Evolutionary conservation across 2,329 filamentous ascomycete genomes (phyloP).

Genomic region (Hymenoscyphus linearis): DNA sequence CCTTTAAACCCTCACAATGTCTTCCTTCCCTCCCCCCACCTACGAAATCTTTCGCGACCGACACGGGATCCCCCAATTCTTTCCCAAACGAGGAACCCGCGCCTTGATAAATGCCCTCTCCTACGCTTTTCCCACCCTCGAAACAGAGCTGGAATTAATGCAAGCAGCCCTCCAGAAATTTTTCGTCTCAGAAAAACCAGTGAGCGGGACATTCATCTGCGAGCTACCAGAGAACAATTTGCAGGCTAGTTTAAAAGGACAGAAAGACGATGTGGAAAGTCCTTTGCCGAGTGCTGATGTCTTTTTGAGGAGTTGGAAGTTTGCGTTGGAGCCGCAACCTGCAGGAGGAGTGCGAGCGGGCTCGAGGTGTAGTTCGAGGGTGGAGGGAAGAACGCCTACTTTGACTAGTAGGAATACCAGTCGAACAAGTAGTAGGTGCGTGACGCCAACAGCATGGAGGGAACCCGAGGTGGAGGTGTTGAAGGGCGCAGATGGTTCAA

Average conservation of each 20-base stretch:
- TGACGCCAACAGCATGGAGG: neutral
- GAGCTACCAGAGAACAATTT: slow-evolving; percentile 18
- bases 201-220: slow-evolving; percentile 13
- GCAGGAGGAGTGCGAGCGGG: neutral
- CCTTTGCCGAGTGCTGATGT: slow-evolving; percentile 7
- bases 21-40: slow-evolving; percentile 8
- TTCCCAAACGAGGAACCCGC: slow-evolving; percentile 18
- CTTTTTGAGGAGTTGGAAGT: slow-evolving; percentile 15
- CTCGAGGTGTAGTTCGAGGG: slow-evolving; percentile 2
- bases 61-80: slow-evolving; percentile 21
- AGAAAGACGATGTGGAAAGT: slow-evolving; percentile 8
- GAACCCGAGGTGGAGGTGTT: slow-evolving; percentile 2
- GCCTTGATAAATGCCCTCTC: slow-evolving; percentile 19
- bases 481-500: slow-evolving; percentile 10
- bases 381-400: slow-evolving; percentile 1
- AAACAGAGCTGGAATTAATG: slow-evolving; percentile 20
- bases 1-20: slow-evolving; percentile 1
- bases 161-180: slow-evolving; percentile 20
- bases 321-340: slow-evolving; percentile 1
- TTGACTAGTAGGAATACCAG: slow-evolving; percentile 4
- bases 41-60: slow-evolving; percentile 20
- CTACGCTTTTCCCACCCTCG: slow-evolving; percentile 16
- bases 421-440: slow-evolving; percentile 5
- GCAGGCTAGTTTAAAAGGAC: slow-evolving; percentile 15
- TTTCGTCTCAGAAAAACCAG: slow-evolving; percentile 15